phyloP scores from a whole-genome alignment of 1,284 basidiomycete species.

The Puccinia hordei region DNA sequence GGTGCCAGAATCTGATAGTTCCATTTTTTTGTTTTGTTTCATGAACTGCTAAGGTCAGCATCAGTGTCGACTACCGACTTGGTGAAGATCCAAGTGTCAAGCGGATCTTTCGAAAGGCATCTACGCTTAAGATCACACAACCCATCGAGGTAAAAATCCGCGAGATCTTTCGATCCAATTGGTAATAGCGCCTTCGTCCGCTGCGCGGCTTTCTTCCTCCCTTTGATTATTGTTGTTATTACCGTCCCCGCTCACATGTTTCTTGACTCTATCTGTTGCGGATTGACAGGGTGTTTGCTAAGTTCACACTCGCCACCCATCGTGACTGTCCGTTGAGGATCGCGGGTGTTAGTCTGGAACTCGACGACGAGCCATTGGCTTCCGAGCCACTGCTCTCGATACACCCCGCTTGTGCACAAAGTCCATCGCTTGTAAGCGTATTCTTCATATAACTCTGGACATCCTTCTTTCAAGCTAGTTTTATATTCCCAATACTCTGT shows the following conservation, averaged over 20 bases:
- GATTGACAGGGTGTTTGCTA: slow-evolving; percentile 14
- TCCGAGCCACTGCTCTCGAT: slow-evolving; percentile 5
- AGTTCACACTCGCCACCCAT: slow-evolving; percentile 18
- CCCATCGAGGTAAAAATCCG: slow-evolving; percentile 42
- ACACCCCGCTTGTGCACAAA: not conserved
- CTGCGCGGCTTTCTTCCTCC: not conserved
- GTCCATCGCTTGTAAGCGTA: slow-evolving; percentile 3
- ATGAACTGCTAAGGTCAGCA: not conserved
- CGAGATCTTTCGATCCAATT: slow-evolving; percentile 41
- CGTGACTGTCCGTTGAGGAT: slow-evolving; percentile 5
- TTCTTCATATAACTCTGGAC: too few relatives aligned
- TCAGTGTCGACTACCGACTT: slow-evolving; percentile 23
- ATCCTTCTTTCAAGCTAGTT: not conserved
- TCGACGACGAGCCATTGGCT: not conserved
- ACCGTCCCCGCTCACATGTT: not conserved
- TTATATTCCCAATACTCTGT: not conserved
- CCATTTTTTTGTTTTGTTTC: not conserved
- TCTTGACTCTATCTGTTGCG: not conserved
- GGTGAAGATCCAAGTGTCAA: slow-evolving; percentile 29
- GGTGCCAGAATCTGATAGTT: not conserved
- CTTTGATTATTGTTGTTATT: not conserved
- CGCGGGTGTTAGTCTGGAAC: slow-evolving; percentile 3
- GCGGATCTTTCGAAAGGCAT: slow-evolving; percentile 8
- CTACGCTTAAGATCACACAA: not conserved
- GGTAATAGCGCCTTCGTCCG: slow-evolving; percentile 3